phyloP scores from a whole-genome alignment of 2,329 filamentous ascomycete species.

The Pseudogymnoascus sp. region DNA sequence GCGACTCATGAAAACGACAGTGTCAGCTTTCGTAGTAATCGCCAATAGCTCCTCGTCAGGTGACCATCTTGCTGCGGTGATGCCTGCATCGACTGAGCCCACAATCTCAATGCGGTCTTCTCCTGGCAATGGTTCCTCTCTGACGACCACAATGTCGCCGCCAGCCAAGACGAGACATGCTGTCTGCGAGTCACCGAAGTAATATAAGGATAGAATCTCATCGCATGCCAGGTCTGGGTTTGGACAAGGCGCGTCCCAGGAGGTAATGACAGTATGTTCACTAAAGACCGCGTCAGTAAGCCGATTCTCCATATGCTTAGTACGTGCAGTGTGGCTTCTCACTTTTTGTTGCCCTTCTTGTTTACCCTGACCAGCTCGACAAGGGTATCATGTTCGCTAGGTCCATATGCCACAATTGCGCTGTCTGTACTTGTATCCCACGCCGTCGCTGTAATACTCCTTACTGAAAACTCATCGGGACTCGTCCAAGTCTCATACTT shows the following conservation, averaged over 20 bases:
- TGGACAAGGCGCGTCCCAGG: slow-evolving; percentile 83
- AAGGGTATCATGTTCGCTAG: slow-evolving; percentile 58
- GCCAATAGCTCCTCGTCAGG: slow-evolving; percentile 88
- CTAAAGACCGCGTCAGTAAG: slow-evolving; percentile 20
- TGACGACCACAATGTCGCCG: slow-evolving; percentile 82
- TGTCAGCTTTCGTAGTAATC: slow-evolving; percentile 71
- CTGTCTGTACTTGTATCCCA: slow-evolving; percentile 80
- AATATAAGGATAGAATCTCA: slow-evolving; percentile 69
- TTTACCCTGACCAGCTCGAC: slow-evolving; percentile 63
- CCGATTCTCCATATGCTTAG: slow-evolving; percentile 29
- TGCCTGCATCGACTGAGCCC: slow-evolving; percentile 87
- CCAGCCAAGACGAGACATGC: slow-evolving; percentile 80
- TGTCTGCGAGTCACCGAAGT: slow-evolving; percentile 72
- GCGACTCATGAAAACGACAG: slow-evolving; percentile 85
- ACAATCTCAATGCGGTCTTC: slow-evolving; percentile 89
- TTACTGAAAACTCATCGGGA: slow-evolving; percentile 38
- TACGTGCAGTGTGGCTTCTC: slow-evolving; percentile 30
- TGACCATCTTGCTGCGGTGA: slow-evolving; percentile 84
- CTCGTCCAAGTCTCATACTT: slow-evolving; percentile 60
- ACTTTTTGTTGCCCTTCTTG: slow-evolving; percentile 34
- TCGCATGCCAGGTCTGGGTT: slow-evolving; percentile 70
- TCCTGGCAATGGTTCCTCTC: slow-evolving; percentile 58
- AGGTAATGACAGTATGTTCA: slow-evolving; percentile 50
- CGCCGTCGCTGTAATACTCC: slow-evolving; percentile 66
- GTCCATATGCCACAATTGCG: slow-evolving; percentile 77